These are phyloP conservation scores for Carex pumila DNA, from an alignment of 176 grass and related monocot genomes.

Conservation along the genomic window DNA sequence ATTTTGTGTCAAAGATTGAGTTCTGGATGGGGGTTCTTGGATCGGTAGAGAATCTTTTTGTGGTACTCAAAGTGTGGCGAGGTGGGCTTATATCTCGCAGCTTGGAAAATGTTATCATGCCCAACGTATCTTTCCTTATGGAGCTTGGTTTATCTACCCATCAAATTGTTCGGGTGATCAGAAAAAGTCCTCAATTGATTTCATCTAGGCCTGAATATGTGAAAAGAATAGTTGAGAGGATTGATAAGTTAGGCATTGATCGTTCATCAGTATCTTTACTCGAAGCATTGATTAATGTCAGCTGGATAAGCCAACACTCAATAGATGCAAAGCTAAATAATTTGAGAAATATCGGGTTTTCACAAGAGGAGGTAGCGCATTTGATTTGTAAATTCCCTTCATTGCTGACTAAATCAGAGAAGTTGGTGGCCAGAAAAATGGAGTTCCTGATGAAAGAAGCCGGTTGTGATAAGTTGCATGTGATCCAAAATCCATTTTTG, in stretches of 20 bases:
- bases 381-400: neutral
- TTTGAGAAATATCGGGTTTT: neutral
- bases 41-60: neutral
- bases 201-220: neutral
- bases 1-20: slow-evolving; percentile 13
- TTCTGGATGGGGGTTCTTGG: slow-evolving; percentile 17
- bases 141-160: slow-evolving; percentile 24
- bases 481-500: slow-evolving; percentile 24
- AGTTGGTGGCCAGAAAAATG: slow-evolving; percentile 7
- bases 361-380: neutral
- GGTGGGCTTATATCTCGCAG: neutral
- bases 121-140: slow-evolving; percentile 27
- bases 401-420: neutral
- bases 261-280: neutral
- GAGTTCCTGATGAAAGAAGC: slow-evolving; percentile 31
- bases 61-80: neutral
- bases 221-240: neutral
- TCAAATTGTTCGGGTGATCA: neutral
- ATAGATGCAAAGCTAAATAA: neutral
- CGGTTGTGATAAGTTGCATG: neutral
- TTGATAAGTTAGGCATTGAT: neutral
- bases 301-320: neutral
- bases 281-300: neutral
- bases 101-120: slow-evolving; percentile 17
- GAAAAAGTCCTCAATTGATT: neutral